Evolutionary conservation across 1,139 yeast species (phyloP).

Genomic region (Magnusiomyces clavatus): DNA sequence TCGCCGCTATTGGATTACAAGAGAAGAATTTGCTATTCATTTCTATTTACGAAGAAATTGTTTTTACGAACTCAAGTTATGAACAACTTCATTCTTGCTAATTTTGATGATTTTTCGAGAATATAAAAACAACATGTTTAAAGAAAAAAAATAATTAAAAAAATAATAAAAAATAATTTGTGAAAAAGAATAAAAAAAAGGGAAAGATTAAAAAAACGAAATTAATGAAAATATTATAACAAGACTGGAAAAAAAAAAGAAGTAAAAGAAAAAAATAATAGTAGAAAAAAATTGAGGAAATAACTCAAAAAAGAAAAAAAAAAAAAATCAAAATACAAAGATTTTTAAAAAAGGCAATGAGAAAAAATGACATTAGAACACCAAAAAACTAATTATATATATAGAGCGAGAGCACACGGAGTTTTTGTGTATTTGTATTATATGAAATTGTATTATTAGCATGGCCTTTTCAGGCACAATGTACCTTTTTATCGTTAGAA

Average conservation of each 20-base stretch:
- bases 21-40: not conserved
- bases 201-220: conserved; percentile 9
- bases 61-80: not conserved
- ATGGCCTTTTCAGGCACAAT: no score
- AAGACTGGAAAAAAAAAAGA: conserved; percentile 9
- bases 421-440: no score
- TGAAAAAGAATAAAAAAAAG: conserved; percentile 5
- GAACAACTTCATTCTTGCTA: not conserved
- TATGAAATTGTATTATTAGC: no score
- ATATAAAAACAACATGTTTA: not conserved
- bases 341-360: not conserved
- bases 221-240: conserved; percentile 8
- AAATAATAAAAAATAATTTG: conserved; percentile 4
- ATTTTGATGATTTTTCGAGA: not conserved
- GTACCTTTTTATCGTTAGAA: no score
- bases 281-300: not conserved
- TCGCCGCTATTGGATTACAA: no score
- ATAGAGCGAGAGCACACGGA: no score
- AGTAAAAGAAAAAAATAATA: conserved; percentile 3
- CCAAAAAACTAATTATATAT: no score
- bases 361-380: not conserved
- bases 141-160: conserved; percentile 7
- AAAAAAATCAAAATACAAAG: not conserved
- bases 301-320: conserved; percentile 1
- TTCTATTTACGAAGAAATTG: not conserved